Evolutionary conservation across 495 filamentous ascomycete species (phyloP).

Genomic region (Penicillium ucsense): DNA sequence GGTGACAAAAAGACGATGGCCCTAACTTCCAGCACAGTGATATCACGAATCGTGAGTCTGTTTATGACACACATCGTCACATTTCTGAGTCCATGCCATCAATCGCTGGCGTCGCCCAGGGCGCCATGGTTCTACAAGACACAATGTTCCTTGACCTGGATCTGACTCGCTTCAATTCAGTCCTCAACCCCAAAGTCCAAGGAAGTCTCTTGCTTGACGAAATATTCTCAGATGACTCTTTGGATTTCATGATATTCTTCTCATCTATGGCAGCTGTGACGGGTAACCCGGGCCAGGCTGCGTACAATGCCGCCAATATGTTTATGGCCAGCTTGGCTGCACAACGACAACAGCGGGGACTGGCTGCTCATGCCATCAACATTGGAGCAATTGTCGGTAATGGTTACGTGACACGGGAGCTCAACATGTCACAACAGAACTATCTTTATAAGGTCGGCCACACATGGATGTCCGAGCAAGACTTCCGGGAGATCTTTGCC

Average conservation of each 20-base stretch:
- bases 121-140: slow-evolving; percentile 38
- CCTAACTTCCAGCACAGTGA: slow-evolving; percentile 3
- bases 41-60: slow-evolving; percentile 10
- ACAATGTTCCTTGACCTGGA: slow-evolving; percentile 20
- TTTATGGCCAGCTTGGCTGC: slow-evolving; percentile 37
- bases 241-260: slow-evolving; percentile 38
- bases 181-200: slow-evolving; percentile 6
- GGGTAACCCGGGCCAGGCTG: slow-evolving; percentile 37
- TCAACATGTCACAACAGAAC: slow-evolving; percentile 15
- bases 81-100: slow-evolving; percentile 22
- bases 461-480: slow-evolving; percentile 46
- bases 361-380: slow-evolving; percentile 40
- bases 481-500: slow-evolving; percentile 50
- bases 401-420: slow-evolving; percentile 37
- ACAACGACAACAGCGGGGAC: slow-evolving; percentile 22
- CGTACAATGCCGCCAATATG: slow-evolving; percentile 49
- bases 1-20: background rate
- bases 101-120: slow-evolving; percentile 45
- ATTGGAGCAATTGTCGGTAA: slow-evolving; percentile 49
- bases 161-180: slow-evolving; percentile 3
- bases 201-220: slow-evolving; percentile 17
- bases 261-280: slow-evolving; percentile 17
- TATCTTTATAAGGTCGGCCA: slow-evolving; percentile 15
- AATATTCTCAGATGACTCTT: slow-evolving; percentile 24
- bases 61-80: slow-evolving; percentile 1